Evolutionary conservation across 2,329 filamentous ascomycete species (phyloP), one percentile per base, ranked within the genome.

Genomic region (Esteya vermicola): DNA sequence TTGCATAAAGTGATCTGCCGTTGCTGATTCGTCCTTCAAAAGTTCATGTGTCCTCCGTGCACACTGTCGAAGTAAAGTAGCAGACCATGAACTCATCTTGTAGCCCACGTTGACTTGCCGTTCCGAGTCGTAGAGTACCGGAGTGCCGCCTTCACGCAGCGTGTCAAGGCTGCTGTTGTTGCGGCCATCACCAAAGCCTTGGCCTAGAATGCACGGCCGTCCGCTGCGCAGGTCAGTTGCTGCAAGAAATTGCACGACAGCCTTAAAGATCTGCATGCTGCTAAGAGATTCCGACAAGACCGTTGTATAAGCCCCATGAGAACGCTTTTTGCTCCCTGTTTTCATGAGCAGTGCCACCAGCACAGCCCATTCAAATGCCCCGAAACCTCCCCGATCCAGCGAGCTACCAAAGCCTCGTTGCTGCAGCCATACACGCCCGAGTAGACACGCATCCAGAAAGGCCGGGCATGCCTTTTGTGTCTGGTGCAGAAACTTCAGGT

Each of bases 231-330:
- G 64, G 51, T 94, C 79, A 28, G 74, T 79, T 2, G 74, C 71
- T 2, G 81, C 77, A 16, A 98, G 64, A 49, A 89, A 91, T 54
- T 95, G 89, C n/a, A 98, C 64, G 1, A 80, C 78, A 3, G 85
- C 88, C 59, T 95, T 96, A 70, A 98, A 95, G 33, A 96, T 69
- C 58, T 96, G 89, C 20, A 89, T 91, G 58, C 81, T 82, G 62
- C 82, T 94, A 51, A 94, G 81, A 8, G 84, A 84, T 6, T 75
- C 68, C 6, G 86, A 85, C 14, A 96, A 67, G 6, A 84, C 62
- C 2, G 45, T 34, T 18, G 81, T 70, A 47, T 77, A 72, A 1
- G 40, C 14, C 25, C 25, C 38, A n/a, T n/a, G n/a, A n/a, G n/a
- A n/a, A n/a, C n/a, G n/a, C 21, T 40, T 43, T 22, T 38, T 44